These are phyloP conservation scores for Boletus coccyginus DNA, from an alignment of 768 basidiomycete genomes.

Conservation along the genomic window DNA sequence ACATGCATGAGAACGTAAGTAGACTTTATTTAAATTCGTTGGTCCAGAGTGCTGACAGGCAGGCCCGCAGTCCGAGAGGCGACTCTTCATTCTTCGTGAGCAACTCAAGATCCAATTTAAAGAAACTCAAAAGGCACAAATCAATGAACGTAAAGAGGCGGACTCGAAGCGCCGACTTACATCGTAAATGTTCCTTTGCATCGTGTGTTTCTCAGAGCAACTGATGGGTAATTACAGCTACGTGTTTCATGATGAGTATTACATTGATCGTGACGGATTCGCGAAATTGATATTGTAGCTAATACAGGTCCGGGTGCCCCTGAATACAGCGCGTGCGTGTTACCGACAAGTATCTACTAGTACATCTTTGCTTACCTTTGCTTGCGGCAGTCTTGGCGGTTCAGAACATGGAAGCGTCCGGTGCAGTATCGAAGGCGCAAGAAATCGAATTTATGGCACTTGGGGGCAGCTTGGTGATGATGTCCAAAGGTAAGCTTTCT, in stretches of 20 bases:
- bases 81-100: conserved; percentile 65
- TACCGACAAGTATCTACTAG: neutral
- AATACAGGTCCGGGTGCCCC: conserved; percentile 73
- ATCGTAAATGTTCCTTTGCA: conserved; percentile 50
- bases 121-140: conserved; percentile 70
- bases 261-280: conserved; percentile 4
- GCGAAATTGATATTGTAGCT: conserved; percentile 12
- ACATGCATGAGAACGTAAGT: conserved; percentile 58
- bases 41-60: conserved; percentile 1
- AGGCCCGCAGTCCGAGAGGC: conserved; percentile 44
- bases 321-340: conserved; percentile 64
- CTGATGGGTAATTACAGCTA: conserved; percentile 42
- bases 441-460: conserved; percentile 88
- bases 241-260: conserved; percentile 71
- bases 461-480: conserved; percentile 79
- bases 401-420: conserved; percentile 86
- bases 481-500: conserved; percentile 66
- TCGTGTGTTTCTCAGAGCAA: conserved; percentile 5
- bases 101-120: conserved; percentile 73
- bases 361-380: neutral
- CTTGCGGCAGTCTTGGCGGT: conserved; percentile 62
- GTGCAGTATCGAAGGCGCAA: conserved; percentile 68
- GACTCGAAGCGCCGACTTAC: conserved; percentile 83
- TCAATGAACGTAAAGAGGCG: conserved; percentile 69
- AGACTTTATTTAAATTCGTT: neutral